These are phyloP conservation scores for Biscogniauxia sp. DNA, from an alignment of 2,329 filamentous ascomycete species.

Conservation along the genomic window DNA sequence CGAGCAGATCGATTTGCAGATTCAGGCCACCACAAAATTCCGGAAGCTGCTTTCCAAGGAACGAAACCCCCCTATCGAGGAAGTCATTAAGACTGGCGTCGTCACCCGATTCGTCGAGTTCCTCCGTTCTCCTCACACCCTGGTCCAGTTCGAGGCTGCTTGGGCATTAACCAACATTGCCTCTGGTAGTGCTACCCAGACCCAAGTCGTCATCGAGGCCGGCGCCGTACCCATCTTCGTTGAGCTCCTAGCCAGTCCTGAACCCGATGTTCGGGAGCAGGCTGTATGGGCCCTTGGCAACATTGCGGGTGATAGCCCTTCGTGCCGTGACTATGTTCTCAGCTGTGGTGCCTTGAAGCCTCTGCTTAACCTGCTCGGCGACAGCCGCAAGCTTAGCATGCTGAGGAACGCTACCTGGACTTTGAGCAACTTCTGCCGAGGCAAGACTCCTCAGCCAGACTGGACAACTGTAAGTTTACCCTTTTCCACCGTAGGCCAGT, in stretches of 20 bases:
- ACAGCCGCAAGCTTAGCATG: constrained; percentile 99
- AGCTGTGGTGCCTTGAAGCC: constrained; percentile 88
- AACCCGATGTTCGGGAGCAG: constrained; percentile 97
- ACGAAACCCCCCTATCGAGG: constrained; percentile 97
- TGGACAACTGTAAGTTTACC: constrained; percentile 79
- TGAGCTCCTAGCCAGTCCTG: constrained; percentile 89
- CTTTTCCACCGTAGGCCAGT: background rate
- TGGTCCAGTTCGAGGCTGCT: constrained; percentile 98
- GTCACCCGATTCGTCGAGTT: constrained; percentile 98
- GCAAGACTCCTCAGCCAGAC: constrained; percentile 97
- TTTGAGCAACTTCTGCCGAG: constrained; percentile 98
- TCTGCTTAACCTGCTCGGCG: constrained; percentile 82
- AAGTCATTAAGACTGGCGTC: constrained; percentile 98
- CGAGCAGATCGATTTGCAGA: constrained; percentile 96
- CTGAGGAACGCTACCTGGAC: constrained; percentile 98
- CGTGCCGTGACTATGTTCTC: constrained; percentile 95
- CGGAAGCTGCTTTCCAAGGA: constrained; percentile 97
- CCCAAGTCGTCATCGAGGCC: constrained; percentile 97
- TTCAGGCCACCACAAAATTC: constrained; percentile 97
- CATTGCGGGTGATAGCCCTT: constrained; percentile 96
- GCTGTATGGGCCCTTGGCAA: constrained; percentile 98
- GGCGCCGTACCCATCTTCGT: constrained; percentile 98
- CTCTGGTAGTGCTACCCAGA: constrained; percentile 93
- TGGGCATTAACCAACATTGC: constrained; percentile 99
- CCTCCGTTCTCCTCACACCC: constrained; percentile 92